These are phyloP conservation scores for Climacium dendroides DNA, from an alignment of 225 moss, liverwort and hornwort genomes.

Conservation along the genomic window DNA sequence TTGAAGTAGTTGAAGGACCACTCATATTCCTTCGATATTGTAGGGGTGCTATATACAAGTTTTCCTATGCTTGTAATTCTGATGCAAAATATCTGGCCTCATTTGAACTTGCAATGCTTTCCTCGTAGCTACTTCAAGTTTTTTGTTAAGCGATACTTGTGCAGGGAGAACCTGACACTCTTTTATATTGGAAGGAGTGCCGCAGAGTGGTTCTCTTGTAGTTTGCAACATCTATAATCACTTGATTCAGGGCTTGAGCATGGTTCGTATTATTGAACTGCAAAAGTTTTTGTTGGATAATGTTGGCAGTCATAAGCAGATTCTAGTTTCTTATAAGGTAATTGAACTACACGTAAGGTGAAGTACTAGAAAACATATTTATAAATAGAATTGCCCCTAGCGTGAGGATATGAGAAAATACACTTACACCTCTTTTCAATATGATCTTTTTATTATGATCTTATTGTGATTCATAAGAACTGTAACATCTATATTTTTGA, in stretches of 20 bases:
- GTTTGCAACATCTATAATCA: not conserved
- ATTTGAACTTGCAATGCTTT: not conserved
- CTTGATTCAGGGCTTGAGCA: not conserved
- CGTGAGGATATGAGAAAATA: no score
- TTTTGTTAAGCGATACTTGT: not conserved
- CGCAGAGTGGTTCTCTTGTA: not conserved
- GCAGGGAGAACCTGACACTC: no score
- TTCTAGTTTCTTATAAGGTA: not conserved
- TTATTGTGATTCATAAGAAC: accelerated
- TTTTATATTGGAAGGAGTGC: not conserved
- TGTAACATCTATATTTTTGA: not conserved
- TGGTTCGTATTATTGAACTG: not conserved
- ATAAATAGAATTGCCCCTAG: no score
- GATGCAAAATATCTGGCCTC: no score
- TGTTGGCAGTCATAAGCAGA: no score
- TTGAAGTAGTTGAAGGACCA: not conserved
- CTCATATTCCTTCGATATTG: not conserved
- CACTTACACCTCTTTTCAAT: not conserved
- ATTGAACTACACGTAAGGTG: no score
- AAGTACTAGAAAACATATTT: no score
- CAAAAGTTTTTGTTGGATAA: not conserved
- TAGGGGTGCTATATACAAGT: not conserved
- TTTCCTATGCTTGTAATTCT: no score
- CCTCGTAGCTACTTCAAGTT: not conserved
- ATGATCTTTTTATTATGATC: not conserved